Base-by-base conservation (phyloP, 1,139 yeast species). In the Blastobotrys capitulatus region DNA sequence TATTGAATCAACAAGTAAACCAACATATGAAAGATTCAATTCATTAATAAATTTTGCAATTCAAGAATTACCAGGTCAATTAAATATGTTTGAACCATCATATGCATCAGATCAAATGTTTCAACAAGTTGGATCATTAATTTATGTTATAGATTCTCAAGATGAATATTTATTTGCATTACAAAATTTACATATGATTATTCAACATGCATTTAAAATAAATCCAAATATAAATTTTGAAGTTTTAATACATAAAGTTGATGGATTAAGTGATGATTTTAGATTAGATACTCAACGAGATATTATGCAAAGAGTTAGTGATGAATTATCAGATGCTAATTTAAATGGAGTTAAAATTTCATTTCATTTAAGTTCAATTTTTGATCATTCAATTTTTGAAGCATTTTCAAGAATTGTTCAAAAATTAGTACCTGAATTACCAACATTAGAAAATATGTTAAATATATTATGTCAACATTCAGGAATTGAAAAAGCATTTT, bases 21-120 rank as follows among this genome's bases (percentile, higher is more conserved):
- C 97, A 1, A 86, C 95, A 1, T 55, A 57, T n/a, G 69, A 67
- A 50, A 54, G 56, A 46, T 68, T 73, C 59, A 69, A 72, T 29
- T 86, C 96, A 8, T 74, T 92, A 50, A 86, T 90, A 41, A 95
- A 89, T 63, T 73, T 92, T 49, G 84, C 90, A 13, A 92, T 92
- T n/a, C 87, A 89, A 85, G 98, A 92, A 64, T 73, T 92, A 27
- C 98, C 98, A 0, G 98, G 97, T 1, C 97, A 92, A 66, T 70
- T 90, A 55, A 88, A 89, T 64, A 80, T 87, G 63, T 87, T 88
- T 64, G 96, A 89, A 60, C 92, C 95, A 5, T 65, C 72, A 9
- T 66, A 72, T 27, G 97, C 90, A 61, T 79, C 87, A 15, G 90
- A 84, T 55, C 73, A 83, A 53, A 69, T 86, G 39, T 90, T 90